Evolutionary conservation across 2,329 filamentous ascomycete species (phyloP).

Genomic region (Madurella mycetomatis): DNA sequence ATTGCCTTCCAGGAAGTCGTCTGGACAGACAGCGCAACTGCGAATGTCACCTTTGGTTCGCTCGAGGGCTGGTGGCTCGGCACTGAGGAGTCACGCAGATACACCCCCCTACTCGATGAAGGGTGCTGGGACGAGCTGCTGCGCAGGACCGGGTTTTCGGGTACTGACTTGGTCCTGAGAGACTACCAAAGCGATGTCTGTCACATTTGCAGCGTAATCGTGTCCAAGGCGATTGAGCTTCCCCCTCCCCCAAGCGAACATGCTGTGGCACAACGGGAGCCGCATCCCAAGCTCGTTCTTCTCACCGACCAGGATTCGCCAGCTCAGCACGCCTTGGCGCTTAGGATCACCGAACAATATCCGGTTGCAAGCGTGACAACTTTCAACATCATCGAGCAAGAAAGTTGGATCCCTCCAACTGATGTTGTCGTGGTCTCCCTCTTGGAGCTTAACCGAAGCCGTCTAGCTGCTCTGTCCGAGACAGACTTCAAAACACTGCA

Average conservation of each 20-base stretch:
- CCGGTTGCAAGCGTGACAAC: too few relatives aligned
- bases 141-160: not conserved
- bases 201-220: not conserved
- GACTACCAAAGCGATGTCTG: too few relatives aligned
- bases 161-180: not conserved
- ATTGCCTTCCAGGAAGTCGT: too few relatives aligned
- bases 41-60: too few relatives aligned
- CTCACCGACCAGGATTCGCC: too few relatives aligned
- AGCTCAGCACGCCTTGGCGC: too few relatives aligned
- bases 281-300: too few relatives aligned
- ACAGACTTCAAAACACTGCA: not conserved
- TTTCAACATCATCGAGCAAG: too few relatives aligned
- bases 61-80: not conserved
- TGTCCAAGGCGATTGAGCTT: not conserved
- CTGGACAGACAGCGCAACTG: too few relatives aligned
- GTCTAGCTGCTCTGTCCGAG: not conserved
- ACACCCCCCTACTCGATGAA: not conserved
- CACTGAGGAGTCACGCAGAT: not conserved
- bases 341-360: too few relatives aligned
- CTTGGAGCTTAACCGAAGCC: not conserved
- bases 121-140: not conserved
- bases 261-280: too few relatives aligned
- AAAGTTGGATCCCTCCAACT: too few relatives aligned
- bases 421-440: not conserved
- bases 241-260: not conserved